A percentile compares a stretch with the other conserved stretches of the same genome.
Conservation (phyloP, 805 yeast genomes). For the Ogataea thermomethanolica region DNA sequence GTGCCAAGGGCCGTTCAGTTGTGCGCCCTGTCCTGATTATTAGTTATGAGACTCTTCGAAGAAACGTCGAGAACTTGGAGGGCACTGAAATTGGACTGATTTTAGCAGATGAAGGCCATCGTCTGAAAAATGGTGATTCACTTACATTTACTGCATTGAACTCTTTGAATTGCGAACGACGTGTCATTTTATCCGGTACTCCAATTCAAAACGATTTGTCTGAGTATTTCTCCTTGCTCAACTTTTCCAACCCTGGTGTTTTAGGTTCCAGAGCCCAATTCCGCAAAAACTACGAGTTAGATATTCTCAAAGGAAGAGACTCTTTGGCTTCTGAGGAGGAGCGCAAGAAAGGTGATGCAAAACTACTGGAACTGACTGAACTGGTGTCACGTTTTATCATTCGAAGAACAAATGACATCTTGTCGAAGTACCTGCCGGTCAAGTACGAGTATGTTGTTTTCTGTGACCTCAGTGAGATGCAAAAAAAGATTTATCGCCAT, state of each 20-base stretch:
- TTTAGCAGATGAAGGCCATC: slow-evolving; percentile 83
- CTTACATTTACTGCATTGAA: slow-evolving; percentile 84
- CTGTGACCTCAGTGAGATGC: slow-evolving; percentile 78
- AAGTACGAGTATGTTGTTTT: slow-evolving; percentile 97
- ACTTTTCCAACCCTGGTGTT: slow-evolving; percentile 92
- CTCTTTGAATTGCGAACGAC: slow-evolving; percentile 76
- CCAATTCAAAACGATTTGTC: slow-evolving; percentile 95
- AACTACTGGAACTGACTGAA: slow-evolving; percentile 64
- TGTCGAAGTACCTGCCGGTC: slow-evolving; percentile 90
- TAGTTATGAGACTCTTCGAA: slow-evolving; percentile 87
- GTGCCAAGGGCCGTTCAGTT: slow-evolving; percentile 80
- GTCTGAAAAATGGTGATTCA: slow-evolving; percentile 86
- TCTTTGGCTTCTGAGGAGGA: slow-evolving; percentile 84
- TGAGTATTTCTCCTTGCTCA: slow-evolving; percentile 85
- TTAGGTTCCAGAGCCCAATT: slow-evolving; percentile 83
- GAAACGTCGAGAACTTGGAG: slow-evolving; percentile 73
- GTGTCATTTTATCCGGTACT: slow-evolving; percentile 93
- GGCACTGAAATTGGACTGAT: slow-evolving; percentile 81
- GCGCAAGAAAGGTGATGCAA: slow-evolving; percentile 60
- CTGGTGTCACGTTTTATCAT: slow-evolving; percentile 88
- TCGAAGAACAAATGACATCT: slow-evolving; percentile 90
- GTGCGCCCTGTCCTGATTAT: slow-evolving; percentile 92
- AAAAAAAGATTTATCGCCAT: slow-evolving; percentile 62
- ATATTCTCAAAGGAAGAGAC: slow-evolving; percentile 83
- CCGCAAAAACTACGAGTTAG: slow-evolving; percentile 76